Conservation (phyloP, 2,329 filamentous ascomycete genomes). For the Pseudocercospora macadamiae region DNA sequence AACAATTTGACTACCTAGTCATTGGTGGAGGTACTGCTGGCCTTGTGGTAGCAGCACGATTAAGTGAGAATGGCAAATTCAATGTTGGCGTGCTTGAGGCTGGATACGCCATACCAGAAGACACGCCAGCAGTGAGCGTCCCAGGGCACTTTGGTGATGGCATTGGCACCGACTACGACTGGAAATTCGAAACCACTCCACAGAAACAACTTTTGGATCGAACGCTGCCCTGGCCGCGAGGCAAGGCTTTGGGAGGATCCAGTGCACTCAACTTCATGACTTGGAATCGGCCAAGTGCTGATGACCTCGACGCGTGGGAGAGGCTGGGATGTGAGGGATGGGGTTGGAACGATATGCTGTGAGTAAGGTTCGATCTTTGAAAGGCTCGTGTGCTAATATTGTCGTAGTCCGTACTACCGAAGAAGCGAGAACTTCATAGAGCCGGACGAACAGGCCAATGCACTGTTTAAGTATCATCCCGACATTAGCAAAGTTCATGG, state of each 20-base stretch:
- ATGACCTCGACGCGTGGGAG: conserved; percentile 39
- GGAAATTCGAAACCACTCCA: conserved; percentile 20
- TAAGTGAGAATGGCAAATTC: conserved; percentile 30
- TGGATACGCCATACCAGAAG: conserved; percentile 5
- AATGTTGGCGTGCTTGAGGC: conserved; percentile 35
- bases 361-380: conserved; percentile 7
- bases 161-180: conserved; percentile 22
- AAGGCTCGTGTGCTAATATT: background rate
- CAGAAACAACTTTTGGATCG: conserved; percentile 17
- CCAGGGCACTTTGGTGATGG: conserved; percentile 41
- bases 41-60: conserved; percentile 28
- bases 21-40: conserved; percentile 36
- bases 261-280: conserved; percentile 40
- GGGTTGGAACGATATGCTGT: conserved; percentile 39
- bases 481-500: conserved; percentile 2
- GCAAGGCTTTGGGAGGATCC: conserved; percentile 42
- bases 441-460: conserved; percentile 11
- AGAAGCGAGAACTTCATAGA: conserved; percentile 20
- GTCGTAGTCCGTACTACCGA: conserved; percentile 18
- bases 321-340: conserved; percentile 42
- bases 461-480: too few relatives aligned
- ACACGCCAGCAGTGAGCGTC: conserved; percentile 21
- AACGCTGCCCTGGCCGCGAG: conserved; percentile 28
- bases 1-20: conserved; percentile 18
- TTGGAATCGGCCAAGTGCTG: conserved; percentile 14